Evolutionary conservation across 169 alveolate species (phyloP).

Genomic region (Cryptosporidium ubiquitum): DNA sequence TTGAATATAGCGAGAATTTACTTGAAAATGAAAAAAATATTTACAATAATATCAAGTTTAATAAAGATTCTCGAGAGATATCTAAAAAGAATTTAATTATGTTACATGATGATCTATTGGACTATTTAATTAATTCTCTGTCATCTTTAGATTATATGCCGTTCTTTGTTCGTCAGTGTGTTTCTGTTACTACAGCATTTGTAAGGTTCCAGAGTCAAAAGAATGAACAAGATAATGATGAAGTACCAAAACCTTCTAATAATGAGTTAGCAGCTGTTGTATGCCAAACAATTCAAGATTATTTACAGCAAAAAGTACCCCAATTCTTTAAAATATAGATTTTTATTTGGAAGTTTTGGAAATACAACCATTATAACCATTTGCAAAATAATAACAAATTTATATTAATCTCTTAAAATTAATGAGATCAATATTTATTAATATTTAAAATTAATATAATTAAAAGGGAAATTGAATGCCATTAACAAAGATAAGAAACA

Average conservation of each 20-base stretch:
- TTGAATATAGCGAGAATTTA: not conserved
- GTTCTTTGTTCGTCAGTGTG: constrained; percentile 55
- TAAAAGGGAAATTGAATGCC: too few species aligned
- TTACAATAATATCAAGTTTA: not conserved
- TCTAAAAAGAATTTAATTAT: constrained; percentile 1
- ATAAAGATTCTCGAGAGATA: not conserved
- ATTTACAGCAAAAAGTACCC: constrained; percentile 37
- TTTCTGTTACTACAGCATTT: constrained; percentile 32
- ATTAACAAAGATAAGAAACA: too few species aligned
- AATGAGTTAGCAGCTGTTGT: constrained; percentile 18
- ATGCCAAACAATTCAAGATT: constrained; percentile 22
- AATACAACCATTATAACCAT: not conserved
- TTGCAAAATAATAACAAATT: too few species aligned
- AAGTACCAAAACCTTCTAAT: not conserved
- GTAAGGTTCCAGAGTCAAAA: constrained; percentile 4
- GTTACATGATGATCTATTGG: constrained; percentile 39
- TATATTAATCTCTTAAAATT: too few species aligned
- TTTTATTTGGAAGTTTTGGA: not conserved
- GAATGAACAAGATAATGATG: not conserved
- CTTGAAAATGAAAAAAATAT: not conserved
- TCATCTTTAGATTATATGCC: constrained; percentile 62
- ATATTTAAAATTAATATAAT: too few species aligned
- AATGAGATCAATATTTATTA: too few species aligned
- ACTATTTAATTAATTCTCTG: constrained; percentile 30
- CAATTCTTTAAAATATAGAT: constrained; percentile 40